Evolutionary conservation across 192 early-diverging fungal species (phyloP).

Genomic region (Coemansia sp.): DNA sequence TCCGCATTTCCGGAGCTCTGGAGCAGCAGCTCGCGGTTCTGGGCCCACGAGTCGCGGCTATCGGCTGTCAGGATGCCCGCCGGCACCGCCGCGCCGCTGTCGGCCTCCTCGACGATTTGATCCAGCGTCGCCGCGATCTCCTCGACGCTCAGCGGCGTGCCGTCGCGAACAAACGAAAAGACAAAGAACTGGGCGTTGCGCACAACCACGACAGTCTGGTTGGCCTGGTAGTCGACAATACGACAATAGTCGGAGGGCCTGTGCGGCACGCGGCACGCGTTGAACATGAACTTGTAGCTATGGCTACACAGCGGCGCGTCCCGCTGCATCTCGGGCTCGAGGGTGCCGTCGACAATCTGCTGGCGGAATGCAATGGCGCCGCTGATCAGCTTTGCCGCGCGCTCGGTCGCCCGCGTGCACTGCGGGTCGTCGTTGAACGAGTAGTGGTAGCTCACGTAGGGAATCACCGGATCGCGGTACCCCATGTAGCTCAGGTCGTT

Average conservation of each 20-base stretch:
- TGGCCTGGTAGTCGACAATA: constrained; percentile 61
- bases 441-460: constrained; percentile 96
- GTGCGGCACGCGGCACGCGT: constrained; percentile 85
- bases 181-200: constrained; percentile 86
- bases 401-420: constrained; percentile 64
- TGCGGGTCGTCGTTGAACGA: constrained; percentile 82
- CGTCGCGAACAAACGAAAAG: constrained; percentile 63
- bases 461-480: constrained; percentile 94
- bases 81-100: constrained; percentile 58
- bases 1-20: constrained; percentile 63
- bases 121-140: constrained; percentile 77
- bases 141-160: constrained; percentile 55
- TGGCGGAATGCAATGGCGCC: constrained; percentile 84
- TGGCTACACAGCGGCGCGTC: constrained; percentile 75
- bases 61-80: constrained; percentile 88
- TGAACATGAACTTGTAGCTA: constrained; percentile 96
- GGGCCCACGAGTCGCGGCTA: constrained; percentile 90
- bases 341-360: constrained; percentile 63
- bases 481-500: constrained; percentile 88
- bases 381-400: constrained; percentile 81
- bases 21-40: constrained; percentile 61
- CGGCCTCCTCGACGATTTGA: constrained; percentile 64
- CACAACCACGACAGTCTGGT: constrained; percentile 80
- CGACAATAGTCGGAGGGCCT: constrained; percentile 80
- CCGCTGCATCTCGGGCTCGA: constrained; percentile 79